Evolutionary conservation across 768 basidiomycete species (phyloP).

Genomic region (Suillus americanus): DNA sequence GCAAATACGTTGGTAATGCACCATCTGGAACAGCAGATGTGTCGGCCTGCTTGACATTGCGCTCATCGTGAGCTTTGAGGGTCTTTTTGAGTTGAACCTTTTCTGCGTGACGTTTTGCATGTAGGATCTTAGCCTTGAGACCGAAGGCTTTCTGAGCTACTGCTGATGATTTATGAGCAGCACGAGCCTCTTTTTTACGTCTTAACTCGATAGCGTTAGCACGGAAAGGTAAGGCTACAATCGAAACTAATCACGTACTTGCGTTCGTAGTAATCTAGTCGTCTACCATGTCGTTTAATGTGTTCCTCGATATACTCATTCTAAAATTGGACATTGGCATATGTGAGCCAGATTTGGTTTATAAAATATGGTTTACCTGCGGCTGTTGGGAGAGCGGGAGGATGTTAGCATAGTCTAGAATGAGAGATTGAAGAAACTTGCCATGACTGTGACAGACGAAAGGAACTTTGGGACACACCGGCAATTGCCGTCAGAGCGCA

Average conservation of each 20-base stretch:
- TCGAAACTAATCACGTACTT: constrained; percentile 56
- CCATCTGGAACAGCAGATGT: constrained; percentile 80
- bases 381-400: constrained; percentile 41
- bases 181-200: constrained; percentile 80
- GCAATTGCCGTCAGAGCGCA: constrained; percentile 25
- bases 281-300: constrained; percentile 94
- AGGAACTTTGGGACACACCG: constrained; percentile 10
- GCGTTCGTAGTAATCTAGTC: constrained; percentile 93
- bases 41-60: constrained; percentile 95
- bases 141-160: constrained; percentile 93
- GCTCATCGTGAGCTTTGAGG: constrained; percentile 99
- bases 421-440: constrained; percentile 13
- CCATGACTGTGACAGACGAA: constrained; percentile 21
- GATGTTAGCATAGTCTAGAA: constrained; percentile 14
- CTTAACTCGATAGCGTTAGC: constrained; percentile 34
- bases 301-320: constrained; percentile 99
- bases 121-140: constrained; percentile 96
- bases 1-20: constrained; percentile 91
- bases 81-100: constrained; percentile 99
- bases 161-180: constrained; percentile 74
- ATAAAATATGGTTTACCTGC: constrained; percentile 47
- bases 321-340: constrained; percentile 39
- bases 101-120: constrained; percentile 93
- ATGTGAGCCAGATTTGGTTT: background rate
- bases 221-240: background rate